phyloP scores from a whole-genome alignment of 208 protist genomes.

The Naegleria lovaniensis region DNA sequence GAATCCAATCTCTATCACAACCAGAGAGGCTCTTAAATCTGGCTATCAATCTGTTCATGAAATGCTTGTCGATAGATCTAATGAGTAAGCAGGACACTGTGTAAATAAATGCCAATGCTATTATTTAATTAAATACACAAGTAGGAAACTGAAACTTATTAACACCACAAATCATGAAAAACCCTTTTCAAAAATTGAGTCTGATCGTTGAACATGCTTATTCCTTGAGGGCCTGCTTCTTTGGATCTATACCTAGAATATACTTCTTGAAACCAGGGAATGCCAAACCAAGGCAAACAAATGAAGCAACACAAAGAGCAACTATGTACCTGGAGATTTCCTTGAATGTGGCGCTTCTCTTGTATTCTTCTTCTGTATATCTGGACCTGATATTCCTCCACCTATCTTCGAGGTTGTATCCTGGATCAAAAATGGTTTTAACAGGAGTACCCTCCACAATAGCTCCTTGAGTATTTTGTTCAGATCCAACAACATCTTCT shows the following conservation, averaged over 20 bases:
- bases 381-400: background rate
- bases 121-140: too few relatives aligned
- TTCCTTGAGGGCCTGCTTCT: background rate
- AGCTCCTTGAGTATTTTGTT: background rate
- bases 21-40: background rate
- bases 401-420: background rate
- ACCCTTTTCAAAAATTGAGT: background rate
- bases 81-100: background rate
- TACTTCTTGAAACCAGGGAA: constrained; percentile 1
- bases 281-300: background rate
- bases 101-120: too few relatives aligned
- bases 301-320: background rate
- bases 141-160: too few relatives aligned
- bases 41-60: background rate
- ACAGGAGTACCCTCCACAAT: background rate
- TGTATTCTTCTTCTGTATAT: background rate
- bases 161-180: background rate
- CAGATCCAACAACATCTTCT: background rate
- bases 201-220: background rate
- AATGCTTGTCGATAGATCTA: background rate
- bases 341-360: background rate
- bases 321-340: background rate
- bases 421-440: background rate
- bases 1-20: background rate
- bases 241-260: background rate